Evolutionary conservation across 208 protist species (phyloP), one percentile per base, ranked within the genome.

Genomic region (Vickermania ingenoplastis): DNA sequence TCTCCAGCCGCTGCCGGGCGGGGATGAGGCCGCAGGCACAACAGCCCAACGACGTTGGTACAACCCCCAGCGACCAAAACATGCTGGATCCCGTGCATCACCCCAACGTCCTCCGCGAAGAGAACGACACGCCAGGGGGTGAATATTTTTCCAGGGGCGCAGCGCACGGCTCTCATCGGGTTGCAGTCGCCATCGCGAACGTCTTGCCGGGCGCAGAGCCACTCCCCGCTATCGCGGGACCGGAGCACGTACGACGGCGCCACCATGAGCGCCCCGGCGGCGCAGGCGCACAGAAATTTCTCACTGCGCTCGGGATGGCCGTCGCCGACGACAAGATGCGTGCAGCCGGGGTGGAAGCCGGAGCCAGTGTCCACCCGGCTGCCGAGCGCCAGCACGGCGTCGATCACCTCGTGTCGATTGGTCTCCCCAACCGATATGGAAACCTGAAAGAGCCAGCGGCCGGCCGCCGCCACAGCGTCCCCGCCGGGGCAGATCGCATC

Each of bases 301-400:
- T 89, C 81, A 25, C 81, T 92, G 7, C 85, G 73, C 72, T 92
- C 81, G 1, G 77, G 74, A 53, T 83, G 59, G 24, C 85, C 81
- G 30, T 87, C 79, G 13, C 74, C 75, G 24, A 69, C 73, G 22
- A 92, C 61, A 7, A 89, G 72, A 45, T 82, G 81, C 48, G 77
- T 81, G 36, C 71, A 74, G 14, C 51, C 26, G 21, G 57, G 64
- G 28, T 65, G 73, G 60, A 81, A 89, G 41, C 57, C 48, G 30
- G 57, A 74, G 51, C 69, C 61, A 22, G 64, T 59, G 31, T 86
- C 79, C 21, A 89, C 73, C 26, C 51, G 28, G n/a, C 67, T 62
- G 57, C 80, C 80, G 23, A 91, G 68, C 30, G 64, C 49, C 21
- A 22, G 29, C 49, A 88, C 77, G 2, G 61, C 65, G 24, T 72